phyloP scores from a whole-genome alignment of 352 stramenopile genomes.

The Globisporangium nodosum region DNA sequence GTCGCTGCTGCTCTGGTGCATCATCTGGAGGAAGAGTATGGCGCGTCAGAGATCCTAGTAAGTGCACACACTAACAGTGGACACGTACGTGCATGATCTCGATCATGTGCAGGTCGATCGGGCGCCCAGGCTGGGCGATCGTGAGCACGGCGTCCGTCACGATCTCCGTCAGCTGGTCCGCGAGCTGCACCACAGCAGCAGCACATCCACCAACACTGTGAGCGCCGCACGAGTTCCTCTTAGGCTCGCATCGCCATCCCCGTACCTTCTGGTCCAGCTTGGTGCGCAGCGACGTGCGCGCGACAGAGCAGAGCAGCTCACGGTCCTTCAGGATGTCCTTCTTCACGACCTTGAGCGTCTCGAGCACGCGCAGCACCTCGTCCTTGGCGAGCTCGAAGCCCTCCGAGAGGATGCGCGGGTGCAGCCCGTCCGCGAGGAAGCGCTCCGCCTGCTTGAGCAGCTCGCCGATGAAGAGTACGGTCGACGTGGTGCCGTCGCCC shows the following conservation, averaged over 20 bases:
- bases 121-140: conserved; percentile 81
- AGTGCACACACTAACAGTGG: not conserved
- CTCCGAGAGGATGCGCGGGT: conserved; percentile 96
- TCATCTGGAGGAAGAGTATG: conserved; percentile 71
- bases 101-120: conserved; percentile 98
- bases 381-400: conserved; percentile 98
- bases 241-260: not conserved
- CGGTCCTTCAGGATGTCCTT: conserved; percentile 89
- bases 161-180: conserved; percentile 93
- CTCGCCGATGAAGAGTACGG: conserved; percentile 98
- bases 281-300: conserved; percentile 95
- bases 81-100: conserved; percentile 96
- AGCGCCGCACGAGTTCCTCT: not conserved
- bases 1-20: conserved; percentile 94
- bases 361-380: conserved; percentile 92
- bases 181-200: conserved; percentile 30
- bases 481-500: conserved; percentile 98
- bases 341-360: conserved; percentile 85
- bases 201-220: not conserved
- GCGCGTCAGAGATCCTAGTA: not conserved
- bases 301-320: conserved; percentile 93
- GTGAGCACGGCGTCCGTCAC: conserved; percentile 96
- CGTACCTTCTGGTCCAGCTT: conserved; percentile 94
- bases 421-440: conserved; percentile 95
- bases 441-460: conserved; percentile 97